Evolutionary conservation across 192 early-diverging fungal genomes (phyloP), one percentile per base, ranked within the genome.

Genomic region (Rhizophlyctis rosea): DNA sequence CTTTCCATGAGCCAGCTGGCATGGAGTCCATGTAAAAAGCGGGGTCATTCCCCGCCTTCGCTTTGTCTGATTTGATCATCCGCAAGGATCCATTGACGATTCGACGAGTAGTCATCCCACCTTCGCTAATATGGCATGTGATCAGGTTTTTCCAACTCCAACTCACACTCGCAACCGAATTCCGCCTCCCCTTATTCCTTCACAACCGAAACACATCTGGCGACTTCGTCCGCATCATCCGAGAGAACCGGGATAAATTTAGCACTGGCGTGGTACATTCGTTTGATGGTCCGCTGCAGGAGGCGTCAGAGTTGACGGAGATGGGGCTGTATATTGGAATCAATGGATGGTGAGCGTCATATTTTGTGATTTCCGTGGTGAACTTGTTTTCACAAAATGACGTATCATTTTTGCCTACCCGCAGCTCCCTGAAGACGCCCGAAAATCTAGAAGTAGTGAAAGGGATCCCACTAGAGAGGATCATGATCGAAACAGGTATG

Each of bases 281-380:
- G 4, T 95, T 92, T 67, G 94, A 91, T 9, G 94, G 91, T 16
- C 69, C 81, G 0, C 32, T 82, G 1, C 86, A 83, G 7, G 90
- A 91, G 58, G 75, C 84, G 50, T 55, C 78, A 34, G 69, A 81
- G 28, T 61, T 91, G 31, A 77, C 84, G 4, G 72, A 54, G 34
- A 70, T 94, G 36, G 91, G 80, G 2, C 73, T 96, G 23, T 90
- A 86, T 70, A 90, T 98, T 70, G 94, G 96, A n/a, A 81, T 98
- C 67, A 98, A 95, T 64, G 96, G 96, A 0, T 98, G 96, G 77
- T 57, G 33, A 18, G 56, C 34, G 18, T 34, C 1, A 1, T 13
- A 7, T 53, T n/a, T 7, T 53, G 11, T 47, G 11, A 47, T 47
- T 47, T 11, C 44, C 11, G 11, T 47, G 44, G n/a, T n/a, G n/a